Percentiles rank a stretch among this genome's conserved stretches.
Conservation (phyloP, 2,329 filamentous ascomycete genomes). For the Metarhizium rileyi region DNA sequence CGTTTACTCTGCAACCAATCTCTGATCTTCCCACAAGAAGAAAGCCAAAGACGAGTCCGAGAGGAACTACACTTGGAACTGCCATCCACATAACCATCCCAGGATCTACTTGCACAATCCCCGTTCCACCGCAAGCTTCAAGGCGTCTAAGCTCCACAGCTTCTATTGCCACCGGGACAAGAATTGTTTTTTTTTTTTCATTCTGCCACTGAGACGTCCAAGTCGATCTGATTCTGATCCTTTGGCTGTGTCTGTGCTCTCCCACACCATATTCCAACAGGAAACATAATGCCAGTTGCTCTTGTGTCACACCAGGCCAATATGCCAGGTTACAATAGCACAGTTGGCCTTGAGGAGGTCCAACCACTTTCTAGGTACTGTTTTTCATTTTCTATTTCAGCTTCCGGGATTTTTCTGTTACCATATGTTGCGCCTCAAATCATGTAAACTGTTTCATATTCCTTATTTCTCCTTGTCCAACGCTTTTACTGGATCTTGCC, state of each 20-base stretch:
- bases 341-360: constrained; percentile 49
- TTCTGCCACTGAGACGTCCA: constrained; percentile 1
- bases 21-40: constrained; percentile 10
- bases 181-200: neutral
- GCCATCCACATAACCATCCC: constrained; percentile 6
- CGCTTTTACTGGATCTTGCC: neutral
- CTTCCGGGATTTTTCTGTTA: constrained; percentile 32
- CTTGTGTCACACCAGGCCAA: constrained; percentile 36
- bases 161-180: constrained; percentile 13
- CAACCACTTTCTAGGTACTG: constrained; percentile 54
- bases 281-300: constrained; percentile 35
- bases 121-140: constrained; percentile 15
- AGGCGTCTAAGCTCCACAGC: constrained; percentile 2
- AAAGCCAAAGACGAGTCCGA: constrained; percentile 8
- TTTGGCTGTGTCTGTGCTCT: constrained; percentile 1
- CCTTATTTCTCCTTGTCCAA: constrained; percentile 14
- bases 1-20: constrained; percentile 9
- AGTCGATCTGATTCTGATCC: constrained; percentile 7
- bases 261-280: constrained; percentile 5
- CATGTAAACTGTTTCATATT: constrained; percentile 13
- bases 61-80: constrained; percentile 1
- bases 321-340: constrained; percentile 44
- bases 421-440: constrained; percentile 9
- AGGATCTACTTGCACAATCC: constrained; percentile 17
- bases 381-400: constrained; percentile 36